phyloP scores from a whole-genome alignment of 306 rosid genomes.

The Fragaria vesca region DNA sequence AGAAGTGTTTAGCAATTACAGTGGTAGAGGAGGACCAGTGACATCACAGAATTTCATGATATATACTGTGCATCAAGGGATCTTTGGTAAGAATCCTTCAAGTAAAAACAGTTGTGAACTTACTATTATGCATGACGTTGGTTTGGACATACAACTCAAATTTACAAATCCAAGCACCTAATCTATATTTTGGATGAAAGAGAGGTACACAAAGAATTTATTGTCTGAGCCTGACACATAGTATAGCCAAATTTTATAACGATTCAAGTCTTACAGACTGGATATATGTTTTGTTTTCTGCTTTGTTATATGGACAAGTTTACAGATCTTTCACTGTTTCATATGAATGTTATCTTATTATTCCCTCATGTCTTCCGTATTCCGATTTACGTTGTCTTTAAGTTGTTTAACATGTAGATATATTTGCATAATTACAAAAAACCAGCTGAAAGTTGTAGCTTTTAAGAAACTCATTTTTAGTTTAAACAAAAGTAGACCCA shows the following conservation, averaged over 20 bases:
- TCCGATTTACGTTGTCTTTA: neutral
- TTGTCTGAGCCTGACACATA: neutral
- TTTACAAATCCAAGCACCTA: neutral
- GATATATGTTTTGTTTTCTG: neutral
- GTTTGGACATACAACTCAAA: neutral
- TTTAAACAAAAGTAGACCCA: conserved; percentile 8
- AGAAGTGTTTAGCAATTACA: conserved; percentile 14
- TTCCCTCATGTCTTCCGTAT: neutral
- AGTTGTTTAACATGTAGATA: neutral
- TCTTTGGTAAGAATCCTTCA: neutral
- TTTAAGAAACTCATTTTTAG: neutral
- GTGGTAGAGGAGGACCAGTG: neutral
- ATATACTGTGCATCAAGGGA: neutral
- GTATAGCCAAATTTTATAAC: neutral
- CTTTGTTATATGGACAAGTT: neutral
- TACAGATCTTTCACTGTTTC: neutral
- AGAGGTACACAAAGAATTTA: neutral
- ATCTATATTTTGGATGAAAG: neutral
- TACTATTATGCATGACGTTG: neutral
- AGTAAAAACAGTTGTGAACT: conserved; percentile 5
- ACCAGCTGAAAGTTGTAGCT: conserved; percentile 2
- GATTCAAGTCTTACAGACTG: neutral
- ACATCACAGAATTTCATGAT: neutral
- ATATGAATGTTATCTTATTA: neutral
- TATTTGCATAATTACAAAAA: neutral